Conservation (phyloP, 2,329 filamentous ascomycete genomes). For the Aureobasidium subglaciale region DNA sequence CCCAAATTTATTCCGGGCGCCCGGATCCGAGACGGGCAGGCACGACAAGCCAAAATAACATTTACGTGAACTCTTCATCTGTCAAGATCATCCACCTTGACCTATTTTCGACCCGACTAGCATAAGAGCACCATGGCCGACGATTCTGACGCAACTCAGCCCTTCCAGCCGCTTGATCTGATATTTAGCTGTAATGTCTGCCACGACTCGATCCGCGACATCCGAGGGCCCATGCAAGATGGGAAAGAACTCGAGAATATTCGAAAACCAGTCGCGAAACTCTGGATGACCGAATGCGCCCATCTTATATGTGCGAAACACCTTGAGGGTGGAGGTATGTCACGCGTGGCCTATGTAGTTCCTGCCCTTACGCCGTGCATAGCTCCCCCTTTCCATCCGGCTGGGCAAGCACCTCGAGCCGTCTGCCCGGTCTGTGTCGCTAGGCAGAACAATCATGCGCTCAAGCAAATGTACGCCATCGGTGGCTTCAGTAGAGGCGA, state of each 20-base stretch:
- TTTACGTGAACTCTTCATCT: not conserved
- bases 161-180: slow-evolving; percentile 31
- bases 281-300: slow-evolving; percentile 43
- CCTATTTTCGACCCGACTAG: not conserved
- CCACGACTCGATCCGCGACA: slow-evolving; percentile 37
- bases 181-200: slow-evolving; percentile 45
- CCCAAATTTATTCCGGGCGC: not conserved
- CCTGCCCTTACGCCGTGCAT: not conserved
- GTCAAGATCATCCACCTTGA: not conserved
- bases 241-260: slow-evolving; percentile 29
- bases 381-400: slow-evolving; percentile 42
- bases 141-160: not conserved
- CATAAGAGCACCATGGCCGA: not conserved
- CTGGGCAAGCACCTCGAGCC: slow-evolving; percentile 33
- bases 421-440: slow-evolving; percentile 39
- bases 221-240: slow-evolving; percentile 35
- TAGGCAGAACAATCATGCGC: slow-evolving; percentile 27
- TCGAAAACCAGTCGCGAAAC: slow-evolving; percentile 31
- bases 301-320: slow-evolving; percentile 45
- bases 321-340: slow-evolving; percentile 40
- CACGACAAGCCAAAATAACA: not conserved
- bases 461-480: slow-evolving; percentile 38
- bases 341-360: slow-evolving; percentile 15
- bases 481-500: slow-evolving; percentile 36
- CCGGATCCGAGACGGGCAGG: not conserved